Conservation (phyloP, 768 basidiomycete species). For the Collybia sp. region DNA sequence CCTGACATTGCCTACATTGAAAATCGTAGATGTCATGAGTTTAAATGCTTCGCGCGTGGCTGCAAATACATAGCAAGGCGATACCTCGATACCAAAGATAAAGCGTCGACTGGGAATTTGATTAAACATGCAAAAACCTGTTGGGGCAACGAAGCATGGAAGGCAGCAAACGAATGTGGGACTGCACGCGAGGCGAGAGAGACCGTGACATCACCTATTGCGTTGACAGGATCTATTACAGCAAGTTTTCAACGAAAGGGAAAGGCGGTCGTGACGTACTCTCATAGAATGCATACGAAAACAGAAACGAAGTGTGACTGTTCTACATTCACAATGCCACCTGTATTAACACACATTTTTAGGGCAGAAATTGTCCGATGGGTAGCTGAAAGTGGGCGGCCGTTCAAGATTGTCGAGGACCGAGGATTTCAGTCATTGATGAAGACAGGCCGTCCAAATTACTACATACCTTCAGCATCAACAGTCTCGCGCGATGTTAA, state of each 20-base stretch:
- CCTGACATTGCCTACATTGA: slow-evolving; percentile 10
- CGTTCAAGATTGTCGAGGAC: slow-evolving; percentile 30
- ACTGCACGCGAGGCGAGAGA: slow-evolving; percentile 3
- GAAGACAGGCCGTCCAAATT: slow-evolving; percentile 22
- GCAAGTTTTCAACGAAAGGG: slow-evolving; percentile 21
- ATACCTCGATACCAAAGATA: slow-evolving; percentile 22
- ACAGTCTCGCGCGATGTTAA: slow-evolving; percentile 28
- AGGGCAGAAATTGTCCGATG: slow-evolving; percentile 28
- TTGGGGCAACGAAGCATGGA: slow-evolving; percentile 19
- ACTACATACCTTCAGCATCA: slow-evolving; percentile 21
- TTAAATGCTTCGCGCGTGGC: slow-evolving; percentile 15
- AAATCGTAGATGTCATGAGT: slow-evolving; percentile 16
- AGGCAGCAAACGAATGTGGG: slow-evolving; percentile 8
- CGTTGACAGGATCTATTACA: slow-evolving; percentile 16
- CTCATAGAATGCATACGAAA: slow-evolving; percentile 13
- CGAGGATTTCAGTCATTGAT: slow-evolving; percentile 23
- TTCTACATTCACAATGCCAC: not conserved
- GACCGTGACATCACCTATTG: slow-evolving; percentile 3
- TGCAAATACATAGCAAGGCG: slow-evolving; percentile 14
- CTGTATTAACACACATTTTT: not conserved
- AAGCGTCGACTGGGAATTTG: slow-evolving; percentile 22
- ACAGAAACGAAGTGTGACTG: slow-evolving; percentile 10
- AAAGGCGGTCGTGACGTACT: slow-evolving; percentile 22
- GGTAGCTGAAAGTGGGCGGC: slow-evolving; percentile 26
- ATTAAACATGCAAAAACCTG: slow-evolving; percentile 21